These are phyloP conservation scores for Rhodomyrtus tomentosa DNA, from an alignment of 345 rosid genomes.

Conservation along the genomic window DNA sequence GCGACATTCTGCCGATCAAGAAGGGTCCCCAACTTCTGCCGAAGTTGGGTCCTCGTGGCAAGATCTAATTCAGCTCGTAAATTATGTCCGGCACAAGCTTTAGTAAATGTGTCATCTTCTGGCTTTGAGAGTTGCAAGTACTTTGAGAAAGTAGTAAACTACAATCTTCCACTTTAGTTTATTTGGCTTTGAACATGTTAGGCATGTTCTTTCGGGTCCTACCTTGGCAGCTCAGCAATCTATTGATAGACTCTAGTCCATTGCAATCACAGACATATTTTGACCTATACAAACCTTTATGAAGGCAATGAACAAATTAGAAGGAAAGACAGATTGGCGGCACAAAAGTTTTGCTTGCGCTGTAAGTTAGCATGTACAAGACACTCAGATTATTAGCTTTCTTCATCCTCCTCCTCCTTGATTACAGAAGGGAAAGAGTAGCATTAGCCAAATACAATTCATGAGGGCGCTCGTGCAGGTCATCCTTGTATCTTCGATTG, in stretches of 20 bases:
- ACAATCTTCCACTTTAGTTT: not conserved
- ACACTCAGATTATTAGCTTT: not conserved
- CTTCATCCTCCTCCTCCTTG: not conserved
- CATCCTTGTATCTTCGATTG: not conserved
- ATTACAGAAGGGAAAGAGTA: not conserved
- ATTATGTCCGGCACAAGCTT: not conserved
- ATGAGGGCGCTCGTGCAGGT: not conserved
- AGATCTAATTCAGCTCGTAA: conserved; percentile 32
- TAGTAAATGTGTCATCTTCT: conserved; percentile 10
- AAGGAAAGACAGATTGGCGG: not conserved
- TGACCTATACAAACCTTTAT: not conserved
- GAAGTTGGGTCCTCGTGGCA: conserved; percentile 86
- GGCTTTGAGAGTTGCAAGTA: conserved; percentile 1
- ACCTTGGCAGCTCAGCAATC: not conserved
- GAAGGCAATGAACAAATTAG: not conserved
- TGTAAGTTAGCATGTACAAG: not conserved
- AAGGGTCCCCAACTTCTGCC: conserved; percentile 93
- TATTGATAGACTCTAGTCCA: not conserved
- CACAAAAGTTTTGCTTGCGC: not conserved
- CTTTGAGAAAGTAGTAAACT: not conserved
- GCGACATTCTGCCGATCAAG: conserved; percentile 76
- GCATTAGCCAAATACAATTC: not conserved
- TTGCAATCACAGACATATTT: not conserved
- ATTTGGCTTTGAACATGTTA: not conserved
- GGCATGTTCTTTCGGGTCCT: not conserved